phyloP scores from a whole-genome alignment of 768 basidiomycete species.

The Artomyces pyxidatus region DNA sequence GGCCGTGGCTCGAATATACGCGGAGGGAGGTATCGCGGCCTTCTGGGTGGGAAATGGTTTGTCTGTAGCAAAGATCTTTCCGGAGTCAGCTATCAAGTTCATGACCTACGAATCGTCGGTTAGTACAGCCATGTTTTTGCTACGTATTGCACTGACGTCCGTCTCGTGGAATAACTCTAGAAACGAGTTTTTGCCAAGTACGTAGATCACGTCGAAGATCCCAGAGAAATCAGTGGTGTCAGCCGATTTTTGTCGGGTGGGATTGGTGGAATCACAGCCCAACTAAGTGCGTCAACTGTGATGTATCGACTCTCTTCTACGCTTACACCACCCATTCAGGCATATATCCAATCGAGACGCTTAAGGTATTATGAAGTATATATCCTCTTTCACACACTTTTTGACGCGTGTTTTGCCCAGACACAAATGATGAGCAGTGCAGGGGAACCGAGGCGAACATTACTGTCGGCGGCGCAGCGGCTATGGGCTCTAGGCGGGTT shows the following conservation, averaged over 20 bases:
- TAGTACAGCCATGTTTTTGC: conserved; percentile 23
- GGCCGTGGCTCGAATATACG: conserved; percentile 77
- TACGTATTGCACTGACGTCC: background rate
- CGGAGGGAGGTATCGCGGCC: conserved; percentile 79
- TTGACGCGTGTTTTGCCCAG: conserved; percentile 21
- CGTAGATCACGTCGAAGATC: conserved; percentile 85
- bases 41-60: conserved; percentile 99
- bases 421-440: conserved; percentile 97
- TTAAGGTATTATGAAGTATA: conserved; percentile 67
- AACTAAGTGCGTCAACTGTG: conserved; percentile 58
- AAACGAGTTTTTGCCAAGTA: conserved; percentile 93
- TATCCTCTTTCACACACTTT: background rate
- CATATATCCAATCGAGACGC: conserved; percentile 94
- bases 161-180: conserved; percentile 30
- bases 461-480: conserved; percentile 55
- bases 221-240: conserved; percentile 73
- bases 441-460: conserved; percentile 45
- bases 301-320: conserved; percentile 3
- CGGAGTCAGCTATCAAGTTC: conserved; percentile 99
- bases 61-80: conserved; percentile 92
- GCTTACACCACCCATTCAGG: conserved; percentile 37
- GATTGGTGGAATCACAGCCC: conserved; percentile 89
- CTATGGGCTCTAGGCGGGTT: conserved; percentile 77
- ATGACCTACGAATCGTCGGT: conserved; percentile 91
- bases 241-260: conserved; percentile 95